Conservation (phyloP, 1,139 yeast genomes). For the Zygoascus hellenicus region DNA sequence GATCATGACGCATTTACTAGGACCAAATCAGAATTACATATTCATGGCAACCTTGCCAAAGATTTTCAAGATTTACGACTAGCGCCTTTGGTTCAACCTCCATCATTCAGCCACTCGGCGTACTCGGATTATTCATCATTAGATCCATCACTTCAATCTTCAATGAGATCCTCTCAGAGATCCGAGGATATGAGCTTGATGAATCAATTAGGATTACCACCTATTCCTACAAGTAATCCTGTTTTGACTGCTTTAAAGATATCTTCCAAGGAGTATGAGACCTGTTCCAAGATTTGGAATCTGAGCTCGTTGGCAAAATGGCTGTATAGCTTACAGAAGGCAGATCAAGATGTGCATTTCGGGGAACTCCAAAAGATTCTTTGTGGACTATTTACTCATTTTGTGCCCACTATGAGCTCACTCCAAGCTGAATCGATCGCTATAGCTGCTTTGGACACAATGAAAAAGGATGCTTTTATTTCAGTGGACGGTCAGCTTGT, state of each 20-base stretch:
- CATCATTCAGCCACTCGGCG: too few species aligned
- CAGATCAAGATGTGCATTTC: constrained; percentile 43
- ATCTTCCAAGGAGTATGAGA: constrained; percentile 34
- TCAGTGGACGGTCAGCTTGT: constrained; percentile 23
- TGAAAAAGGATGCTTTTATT: constrained; percentile 44
- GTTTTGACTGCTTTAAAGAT: constrained; percentile 40
- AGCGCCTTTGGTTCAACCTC: too few species aligned
- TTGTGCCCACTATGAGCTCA: constrained; percentile 47
- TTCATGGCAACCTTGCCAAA: not conserved
- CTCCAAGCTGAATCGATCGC: constrained; percentile 55
- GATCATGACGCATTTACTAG: not conserved
- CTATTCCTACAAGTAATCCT: constrained; percentile 30
- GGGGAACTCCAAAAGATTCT: constrained; percentile 36
- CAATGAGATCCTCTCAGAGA: constrained; percentile 16
- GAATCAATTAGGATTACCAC: constrained; percentile 31
- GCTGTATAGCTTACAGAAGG: constrained; percentile 23
- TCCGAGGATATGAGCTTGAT: constrained; percentile 25
- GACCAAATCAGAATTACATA: not conserved
- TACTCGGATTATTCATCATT: not conserved
- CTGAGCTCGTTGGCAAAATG: constrained; percentile 39
- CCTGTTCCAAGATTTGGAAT: constrained; percentile 48
- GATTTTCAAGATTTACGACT: too few species aligned
- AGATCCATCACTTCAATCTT: not conserved
- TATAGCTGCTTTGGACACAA: constrained; percentile 45
- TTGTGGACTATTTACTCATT: constrained; percentile 46